Conservation (phyloP, 2,329 filamentous ascomycete genomes). For the Rhynchosporium agropyri region DNA sequence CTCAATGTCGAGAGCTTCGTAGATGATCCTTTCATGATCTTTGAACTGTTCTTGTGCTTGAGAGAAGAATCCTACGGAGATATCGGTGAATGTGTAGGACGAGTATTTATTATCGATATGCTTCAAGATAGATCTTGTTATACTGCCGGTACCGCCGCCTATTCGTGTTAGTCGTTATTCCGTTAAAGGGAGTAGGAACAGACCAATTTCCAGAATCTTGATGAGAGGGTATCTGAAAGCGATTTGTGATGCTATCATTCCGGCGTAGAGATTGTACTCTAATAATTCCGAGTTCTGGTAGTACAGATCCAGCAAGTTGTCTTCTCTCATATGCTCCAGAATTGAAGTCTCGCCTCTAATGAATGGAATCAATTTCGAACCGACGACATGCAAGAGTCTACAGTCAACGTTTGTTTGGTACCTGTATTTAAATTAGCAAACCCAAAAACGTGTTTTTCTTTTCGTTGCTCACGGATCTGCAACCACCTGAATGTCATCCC, state of each 20-base stretch:
- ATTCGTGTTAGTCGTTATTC: background rate
- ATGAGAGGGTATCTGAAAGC: constrained; percentile 41
- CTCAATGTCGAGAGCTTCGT: constrained; percentile 39
- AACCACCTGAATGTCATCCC: constrained; percentile 16
- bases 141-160: constrained; percentile 49
- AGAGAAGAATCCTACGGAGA: constrained; percentile 48
- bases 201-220: constrained; percentile 38
- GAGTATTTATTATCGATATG: constrained; percentile 42
- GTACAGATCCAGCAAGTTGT: constrained; percentile 29
- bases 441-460: too few relatives aligned
- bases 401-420: constrained; percentile 26
- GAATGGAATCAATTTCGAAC: constrained; percentile 28
- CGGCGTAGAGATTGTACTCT: constrained; percentile 23
- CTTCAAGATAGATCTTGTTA: constrained; percentile 45
- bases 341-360: constrained; percentile 31
- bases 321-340: constrained; percentile 33
- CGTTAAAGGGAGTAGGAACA: background rate
- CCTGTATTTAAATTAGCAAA: background rate
- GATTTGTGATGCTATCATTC: constrained; percentile 27
- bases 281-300: constrained; percentile 29
- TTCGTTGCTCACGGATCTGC: constrained; percentile 9
- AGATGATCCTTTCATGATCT: constrained; percentile 29
- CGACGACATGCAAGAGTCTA: constrained; percentile 29
- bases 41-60: constrained; percentile 39
- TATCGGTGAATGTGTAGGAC: constrained; percentile 52